Evolutionary conservation across 306 rosid species (phyloP).

Genomic region (Fragaria ananassa): DNA sequence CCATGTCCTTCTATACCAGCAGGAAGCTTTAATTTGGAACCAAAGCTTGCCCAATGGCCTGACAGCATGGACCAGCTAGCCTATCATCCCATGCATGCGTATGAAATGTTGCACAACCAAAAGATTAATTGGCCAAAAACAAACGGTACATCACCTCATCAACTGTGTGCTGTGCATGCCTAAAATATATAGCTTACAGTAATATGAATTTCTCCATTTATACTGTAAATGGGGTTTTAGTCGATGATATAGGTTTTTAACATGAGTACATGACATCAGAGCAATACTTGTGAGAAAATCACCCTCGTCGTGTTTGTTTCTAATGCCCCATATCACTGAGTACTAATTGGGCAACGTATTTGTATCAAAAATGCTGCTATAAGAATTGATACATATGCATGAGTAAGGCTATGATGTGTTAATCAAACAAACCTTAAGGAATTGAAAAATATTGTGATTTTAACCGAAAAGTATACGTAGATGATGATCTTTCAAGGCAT

Average conservation of each 20-base stretch:
- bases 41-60: conserved; percentile 4
- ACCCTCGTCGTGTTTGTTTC: neutral
- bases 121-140: neutral
- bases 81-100: neutral
- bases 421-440: neutral
- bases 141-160: neutral
- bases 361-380: neutral
- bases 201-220: neutral
- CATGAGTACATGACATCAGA: neutral
- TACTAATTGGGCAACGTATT: neutral
- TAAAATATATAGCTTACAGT: neutral
- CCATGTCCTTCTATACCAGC: neutral
- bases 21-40: conserved; percentile 1
- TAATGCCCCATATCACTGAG: neutral
- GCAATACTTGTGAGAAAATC: neutral
- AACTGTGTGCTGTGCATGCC: neutral
- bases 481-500: neutral
- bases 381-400: neutral
- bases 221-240: neutral
- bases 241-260: neutral
- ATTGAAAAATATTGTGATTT: neutral
- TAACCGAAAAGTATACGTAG: too few species aligned
- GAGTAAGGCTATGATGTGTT: neutral
- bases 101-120: neutral
- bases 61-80: conserved; percentile 9